These are phyloP conservation scores for Aspergillus terreus DNA, from an alignment of 2,329 filamentous ascomycete species.

Conservation along the genomic window DNA sequence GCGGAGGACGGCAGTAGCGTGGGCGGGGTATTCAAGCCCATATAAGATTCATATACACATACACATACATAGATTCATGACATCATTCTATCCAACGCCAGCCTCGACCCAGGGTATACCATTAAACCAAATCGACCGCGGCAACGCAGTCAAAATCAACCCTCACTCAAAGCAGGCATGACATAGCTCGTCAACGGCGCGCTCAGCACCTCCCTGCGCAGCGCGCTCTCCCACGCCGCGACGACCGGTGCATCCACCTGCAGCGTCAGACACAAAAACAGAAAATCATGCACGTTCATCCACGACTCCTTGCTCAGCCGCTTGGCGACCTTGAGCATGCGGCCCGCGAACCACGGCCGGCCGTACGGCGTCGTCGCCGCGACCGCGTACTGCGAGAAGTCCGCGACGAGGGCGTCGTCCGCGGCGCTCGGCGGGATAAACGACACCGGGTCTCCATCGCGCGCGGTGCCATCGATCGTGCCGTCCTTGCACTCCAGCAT, in stretches of 20 bases:
- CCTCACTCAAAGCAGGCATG: slow-evolving; percentile 19
- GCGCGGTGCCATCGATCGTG: background rate
- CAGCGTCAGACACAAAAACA: slow-evolving; percentile 35
- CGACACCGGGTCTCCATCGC: background rate
- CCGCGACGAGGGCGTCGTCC: slow-evolving; percentile 9
- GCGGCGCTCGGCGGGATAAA: background rate
- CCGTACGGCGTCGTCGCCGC: slow-evolving; percentile 22
- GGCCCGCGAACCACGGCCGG: slow-evolving; percentile 38
- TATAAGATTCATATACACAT: background rate
- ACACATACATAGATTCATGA: background rate
- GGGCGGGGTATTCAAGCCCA: background rate
- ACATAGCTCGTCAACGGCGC: slow-evolving; percentile 35
- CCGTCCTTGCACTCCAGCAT: slow-evolving; percentile 35
- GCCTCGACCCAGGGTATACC: background rate
- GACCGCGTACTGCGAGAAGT: slow-evolving; percentile 27
- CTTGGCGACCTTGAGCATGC: slow-evolving; percentile 40
- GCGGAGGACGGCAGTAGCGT: background rate
- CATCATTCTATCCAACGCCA: too few species aligned
- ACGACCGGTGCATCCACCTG: slow-evolving; percentile 18
- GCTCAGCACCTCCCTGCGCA: slow-evolving; percentile 35
- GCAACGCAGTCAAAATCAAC: too few species aligned
- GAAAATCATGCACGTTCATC: slow-evolving; percentile 32
- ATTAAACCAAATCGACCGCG: background rate
- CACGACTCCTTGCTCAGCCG: slow-evolving; percentile 31
- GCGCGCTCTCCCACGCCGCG: slow-evolving; percentile 27